Evolutionary conservation across 345 rosid genomes (phyloP), one percentile per base, ranked within the genome.

Genomic region (Noccaea bulbosa): DNA sequence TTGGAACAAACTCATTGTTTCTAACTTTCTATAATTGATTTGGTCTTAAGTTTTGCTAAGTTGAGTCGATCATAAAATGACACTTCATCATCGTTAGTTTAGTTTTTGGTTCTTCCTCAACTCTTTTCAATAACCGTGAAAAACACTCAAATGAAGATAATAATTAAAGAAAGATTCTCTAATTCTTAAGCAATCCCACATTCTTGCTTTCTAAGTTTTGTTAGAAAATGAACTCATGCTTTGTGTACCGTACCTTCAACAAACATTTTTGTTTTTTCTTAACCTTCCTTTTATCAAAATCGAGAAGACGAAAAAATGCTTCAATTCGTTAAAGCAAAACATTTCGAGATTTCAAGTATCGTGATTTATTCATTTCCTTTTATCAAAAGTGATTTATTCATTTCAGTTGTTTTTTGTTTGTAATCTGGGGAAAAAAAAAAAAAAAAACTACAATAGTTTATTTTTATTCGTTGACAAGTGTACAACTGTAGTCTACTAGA

Each of bases 161-260:
- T 33, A 62, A 34, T 6, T 7, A 9, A 30, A 17, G 1, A 48
- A 5, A 34, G 40, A 14, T 70, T 35, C 32, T 22, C 56, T 47
- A 24, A 22, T 10, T 58, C 48, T 3, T 56, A 58, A 57, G 73
- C 65, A 69, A 69, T 33, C 44, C 15, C 33, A 37, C 16, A 46
- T 58, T 14, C 48, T 69, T 69, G 66, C 10, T 47, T 69, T 69
- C 59, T 17, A 69, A 69, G 66, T 14, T 47, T 69, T 56, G 47
- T 2, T 34, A 35, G 22, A 35, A 69, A 9, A 56, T 10, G 34
- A 69, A 10, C 35, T 58, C 62, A 57, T 58, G 40, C 22, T 45
- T 46, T 24, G 14, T 16, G 3, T 43, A 11, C 20, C 3, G 16
- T 38, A 17, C 11, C 6, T 63, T n/a, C 20, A 14, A 14, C 17